Conservation (phyloP, 176 grass and related monocot species). For the Oryza brachyantha region DNA sequence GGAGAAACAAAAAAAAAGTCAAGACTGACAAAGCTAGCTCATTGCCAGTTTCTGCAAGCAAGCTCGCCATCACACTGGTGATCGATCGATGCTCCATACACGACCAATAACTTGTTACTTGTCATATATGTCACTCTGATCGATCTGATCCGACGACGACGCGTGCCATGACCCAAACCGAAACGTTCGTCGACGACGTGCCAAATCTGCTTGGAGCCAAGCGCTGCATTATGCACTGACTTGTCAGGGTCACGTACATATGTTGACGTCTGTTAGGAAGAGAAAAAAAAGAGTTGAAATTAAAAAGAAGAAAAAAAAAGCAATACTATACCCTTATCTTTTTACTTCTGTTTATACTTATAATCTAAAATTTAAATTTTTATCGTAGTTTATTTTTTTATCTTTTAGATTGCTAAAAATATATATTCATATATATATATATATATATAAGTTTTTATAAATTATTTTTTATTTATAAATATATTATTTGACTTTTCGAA, state of each 20-base stretch:
- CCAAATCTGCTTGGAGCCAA: neutral
- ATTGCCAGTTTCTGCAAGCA: neutral
- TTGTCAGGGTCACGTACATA: neutral
- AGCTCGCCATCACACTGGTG: neutral
- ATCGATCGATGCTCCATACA: neutral
- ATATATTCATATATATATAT: too few relatives aligned
- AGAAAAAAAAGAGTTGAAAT: too few relatives aligned
- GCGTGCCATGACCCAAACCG: neutral
- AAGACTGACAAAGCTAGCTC: neutral
- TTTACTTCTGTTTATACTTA: too few relatives aligned
- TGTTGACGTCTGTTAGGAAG: neutral
- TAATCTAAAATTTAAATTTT: too few relatives aligned
- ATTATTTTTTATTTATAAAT: too few relatives aligned
- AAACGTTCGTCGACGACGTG: neutral
- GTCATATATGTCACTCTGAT: neutral
- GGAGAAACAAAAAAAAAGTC: neutral
- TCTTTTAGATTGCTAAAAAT: too few relatives aligned
- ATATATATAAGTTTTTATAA: too few relatives aligned
- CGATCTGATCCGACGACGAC: too few relatives aligned
- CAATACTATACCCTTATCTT: too few relatives aligned
- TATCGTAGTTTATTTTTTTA: too few relatives aligned
- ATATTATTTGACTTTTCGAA: too few relatives aligned
- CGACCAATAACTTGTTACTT: neutral
- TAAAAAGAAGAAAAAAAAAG: neutral
- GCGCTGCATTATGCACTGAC: conserved; percentile 8